A percentile compares a stretch with the other conserved stretches of the same genome.
phyloP scores from a whole-genome alignment of 1,139 yeast species.

The Kodamaea plutei region DNA sequence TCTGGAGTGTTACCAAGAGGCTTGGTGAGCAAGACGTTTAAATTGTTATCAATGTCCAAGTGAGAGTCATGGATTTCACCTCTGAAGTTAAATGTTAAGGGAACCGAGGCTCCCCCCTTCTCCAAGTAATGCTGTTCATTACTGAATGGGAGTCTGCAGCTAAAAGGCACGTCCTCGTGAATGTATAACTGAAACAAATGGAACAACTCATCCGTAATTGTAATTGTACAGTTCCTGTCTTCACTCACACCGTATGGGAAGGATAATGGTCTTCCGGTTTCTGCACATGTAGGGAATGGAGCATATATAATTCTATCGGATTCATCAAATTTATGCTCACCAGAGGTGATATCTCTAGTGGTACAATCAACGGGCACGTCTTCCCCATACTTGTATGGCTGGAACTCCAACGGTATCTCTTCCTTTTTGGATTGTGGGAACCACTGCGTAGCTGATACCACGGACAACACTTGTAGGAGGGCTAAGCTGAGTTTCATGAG shows the following conservation, averaged over 20 bases:
- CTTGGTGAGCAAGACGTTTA: slow-evolving; percentile 53
- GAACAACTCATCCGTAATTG: slow-evolving; percentile 61
- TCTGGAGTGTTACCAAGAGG: slow-evolving; percentile 26
- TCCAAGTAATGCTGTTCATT: slow-evolving; percentile 39
- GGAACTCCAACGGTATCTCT: slow-evolving; percentile 33
- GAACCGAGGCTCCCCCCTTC: slow-evolving; percentile 52
- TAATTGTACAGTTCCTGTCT: slow-evolving; percentile 58
- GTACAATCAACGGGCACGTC: slow-evolving; percentile 57
- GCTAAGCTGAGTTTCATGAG: too few relatives aligned
- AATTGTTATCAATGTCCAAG: slow-evolving; percentile 57
- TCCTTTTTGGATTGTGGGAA: slow-evolving; percentile 34
- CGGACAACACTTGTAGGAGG: slow-evolving; percentile 5
- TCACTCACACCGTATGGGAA: slow-evolving; percentile 52
- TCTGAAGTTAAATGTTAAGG: slow-evolving; percentile 61
- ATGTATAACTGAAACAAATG: slow-evolving; percentile 71
- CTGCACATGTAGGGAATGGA: slow-evolving; percentile 60
- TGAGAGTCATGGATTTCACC: slow-evolving; percentile 70
- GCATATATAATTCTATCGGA: slow-evolving; percentile 55
- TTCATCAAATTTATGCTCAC: slow-evolving; percentile 69
- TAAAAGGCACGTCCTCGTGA: slow-evolving; percentile 74
- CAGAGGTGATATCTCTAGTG: slow-evolving; percentile 64
- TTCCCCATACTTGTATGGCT: slow-evolving; percentile 42
- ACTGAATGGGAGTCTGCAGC: slow-evolving; percentile 59
- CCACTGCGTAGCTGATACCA: slow-evolving; percentile 22
- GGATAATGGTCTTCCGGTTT: slow-evolving; percentile 55